A percentile compares a stretch with the other conserved stretches of the same genome.
Evolutionary conservation across 2,329 filamentous ascomycete species (phyloP).

Genomic region (Acrodontium crateriforme): DNA sequence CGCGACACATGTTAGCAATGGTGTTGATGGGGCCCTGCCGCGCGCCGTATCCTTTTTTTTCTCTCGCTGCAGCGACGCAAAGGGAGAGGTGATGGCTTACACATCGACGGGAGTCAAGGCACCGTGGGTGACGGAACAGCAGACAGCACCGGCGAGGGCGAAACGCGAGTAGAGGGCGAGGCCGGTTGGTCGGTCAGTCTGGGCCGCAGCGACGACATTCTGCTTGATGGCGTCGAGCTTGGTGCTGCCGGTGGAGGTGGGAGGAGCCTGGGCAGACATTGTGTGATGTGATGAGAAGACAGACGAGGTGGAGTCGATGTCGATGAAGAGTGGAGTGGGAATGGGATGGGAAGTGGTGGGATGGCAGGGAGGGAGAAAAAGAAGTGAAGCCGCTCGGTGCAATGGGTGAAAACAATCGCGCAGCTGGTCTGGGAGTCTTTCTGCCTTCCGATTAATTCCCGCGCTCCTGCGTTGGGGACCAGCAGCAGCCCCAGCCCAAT

Average conservation of each 20-base stretch:
- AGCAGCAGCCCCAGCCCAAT: no score
- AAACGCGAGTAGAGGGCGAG: slow-evolving; percentile 82
- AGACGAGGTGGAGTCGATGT: background rate
- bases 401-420: no score
- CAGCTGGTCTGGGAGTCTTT: no score
- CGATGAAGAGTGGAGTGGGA: background rate
- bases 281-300: background rate
- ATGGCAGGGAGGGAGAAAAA: no score
- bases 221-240: slow-evolving; percentile 42
- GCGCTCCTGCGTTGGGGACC: no score
- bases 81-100: slow-evolving; percentile 44
- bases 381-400: no score
- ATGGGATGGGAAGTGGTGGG: no score
- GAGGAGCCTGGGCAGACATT: slow-evolving; percentile 16
- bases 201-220: slow-evolving; percentile 26
- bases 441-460: no score
- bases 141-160: slow-evolving; percentile 92
- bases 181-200: slow-evolving; percentile 44
- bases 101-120: slow-evolving; percentile 96
- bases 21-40: slow-evolving; percentile 8
- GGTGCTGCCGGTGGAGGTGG: slow-evolving; percentile 35
- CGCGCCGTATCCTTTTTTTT: background rate
- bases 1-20: slow-evolving; percentile 3
- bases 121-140: slow-evolving; percentile 97
- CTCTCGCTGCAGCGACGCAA: background rate